Evolutionary conservation across 768 basidiomycete species (phyloP).

Genomic region (Boletellus sp.): DNA sequence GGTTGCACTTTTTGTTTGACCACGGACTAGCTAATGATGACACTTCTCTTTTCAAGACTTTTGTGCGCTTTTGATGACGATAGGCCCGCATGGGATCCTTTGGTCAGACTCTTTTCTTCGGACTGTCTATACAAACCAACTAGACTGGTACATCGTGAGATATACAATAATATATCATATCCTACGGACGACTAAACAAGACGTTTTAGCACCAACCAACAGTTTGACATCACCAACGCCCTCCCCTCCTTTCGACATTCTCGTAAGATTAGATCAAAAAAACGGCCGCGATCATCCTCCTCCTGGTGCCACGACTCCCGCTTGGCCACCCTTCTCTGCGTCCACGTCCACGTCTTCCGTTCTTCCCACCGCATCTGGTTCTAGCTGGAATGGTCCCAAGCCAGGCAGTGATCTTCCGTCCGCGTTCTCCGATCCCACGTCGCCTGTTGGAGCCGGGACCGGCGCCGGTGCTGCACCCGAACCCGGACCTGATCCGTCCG

Average conservation of each 20-base stretch:
- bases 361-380: too few species aligned
- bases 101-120: too few species aligned
- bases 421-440: neutral
- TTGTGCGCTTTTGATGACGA: too few species aligned
- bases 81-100: too few species aligned
- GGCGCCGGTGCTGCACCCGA: neutral
- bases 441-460: neutral
- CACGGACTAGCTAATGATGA: too few species aligned
- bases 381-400: neutral
- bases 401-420: neutral
- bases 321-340: neutral
- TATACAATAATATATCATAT: too few species aligned
- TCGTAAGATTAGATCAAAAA: constrained; percentile 8
- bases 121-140: too few species aligned
- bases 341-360: neutral
- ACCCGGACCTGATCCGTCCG: neutral
- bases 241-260: neutral
- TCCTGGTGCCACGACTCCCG: constrained; percentile 1
- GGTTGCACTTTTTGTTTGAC: too few species aligned
- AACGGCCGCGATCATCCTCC: neutral
- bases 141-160: too few species aligned
- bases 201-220: too few species aligned
- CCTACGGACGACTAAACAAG: too few species aligned
- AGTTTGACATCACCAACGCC: neutral
- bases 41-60: too few species aligned